Percentiles rank a stretch among this genome's conserved stretches.
Evolutionary conservation across 2,329 filamentous ascomycete species (phyloP).

Genomic region (Spiromastix sp.): DNA sequence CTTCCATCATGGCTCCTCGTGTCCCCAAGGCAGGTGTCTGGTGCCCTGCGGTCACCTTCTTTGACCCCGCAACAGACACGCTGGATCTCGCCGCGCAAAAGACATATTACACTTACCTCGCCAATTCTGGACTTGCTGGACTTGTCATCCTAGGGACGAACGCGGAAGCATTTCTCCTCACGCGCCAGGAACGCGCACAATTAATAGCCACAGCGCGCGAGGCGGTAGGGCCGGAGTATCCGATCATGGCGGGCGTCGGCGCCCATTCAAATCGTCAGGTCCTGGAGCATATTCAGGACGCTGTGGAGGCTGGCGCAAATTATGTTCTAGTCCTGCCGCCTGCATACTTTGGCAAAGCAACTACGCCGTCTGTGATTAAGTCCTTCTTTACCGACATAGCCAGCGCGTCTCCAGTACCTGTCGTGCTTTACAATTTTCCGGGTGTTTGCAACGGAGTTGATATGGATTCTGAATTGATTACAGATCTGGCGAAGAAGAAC

Average conservation of each 20-base stretch:
- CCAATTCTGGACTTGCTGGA: conserved; percentile 40
- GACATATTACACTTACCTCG: conserved; percentile 44
- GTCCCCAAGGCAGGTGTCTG: conserved; percentile 34
- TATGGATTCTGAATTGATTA: conserved; percentile 54
- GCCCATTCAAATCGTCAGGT: conserved; percentile 56
- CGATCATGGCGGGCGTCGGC: conserved; percentile 54
- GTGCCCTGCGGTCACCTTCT: conserved; percentile 46
- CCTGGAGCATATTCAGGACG: conserved; percentile 49
- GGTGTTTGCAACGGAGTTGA: conserved; percentile 59
- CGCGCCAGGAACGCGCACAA: conserved; percentile 47
- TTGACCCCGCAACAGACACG: conserved; percentile 40
- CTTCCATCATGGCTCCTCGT: conserved; percentile 10
- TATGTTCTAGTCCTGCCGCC: conserved; percentile 53
- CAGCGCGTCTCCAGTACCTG: conserved; percentile 41
- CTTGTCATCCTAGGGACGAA: conserved; percentile 47
- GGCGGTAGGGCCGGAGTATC: conserved; percentile 43
- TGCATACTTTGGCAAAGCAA: conserved; percentile 56
- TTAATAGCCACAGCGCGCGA: conserved; percentile 47
- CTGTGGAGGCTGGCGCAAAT: conserved; percentile 49
- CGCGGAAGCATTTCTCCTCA: conserved; percentile 47
- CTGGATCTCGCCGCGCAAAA: conserved; percentile 39
- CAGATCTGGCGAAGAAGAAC: conserved; percentile 38
- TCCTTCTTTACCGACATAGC: conserved; percentile 51
- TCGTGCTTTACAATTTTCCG: conserved; percentile 61
- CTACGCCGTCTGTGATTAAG: conserved; percentile 46